Base-by-base conservation (phyloP, 345 rosid species). In the Melaleuca alternifolia region DNA sequence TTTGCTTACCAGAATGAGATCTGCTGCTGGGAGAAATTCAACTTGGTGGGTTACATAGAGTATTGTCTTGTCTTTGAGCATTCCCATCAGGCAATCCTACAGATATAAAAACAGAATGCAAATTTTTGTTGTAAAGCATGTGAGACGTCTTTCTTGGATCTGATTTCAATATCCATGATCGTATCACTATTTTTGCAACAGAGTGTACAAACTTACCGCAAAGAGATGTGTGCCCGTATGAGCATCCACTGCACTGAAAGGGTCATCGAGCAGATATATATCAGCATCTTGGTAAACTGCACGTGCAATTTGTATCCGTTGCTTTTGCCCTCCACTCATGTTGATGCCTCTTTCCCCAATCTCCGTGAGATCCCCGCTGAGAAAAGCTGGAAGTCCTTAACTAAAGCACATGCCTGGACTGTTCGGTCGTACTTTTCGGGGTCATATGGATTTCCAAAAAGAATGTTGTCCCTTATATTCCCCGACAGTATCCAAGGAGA, bases 241-340 rank as follows among this genome's bases (percentile, higher is more conserved):
- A 88, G 98, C 99, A 92, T 97, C 99, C 76, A 97, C 99, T 0
- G 98, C 98, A 56, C 99, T 97, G 93, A 97, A 97, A 83, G 98
- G 99, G 84, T 97, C 99, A 87, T 97, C 99, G 0, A 97, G 94
- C 24, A 97, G 90, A 91, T 96, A 97, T 53, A 97, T 91, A 84
- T 97, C 99, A 56, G 99, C 98, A 88, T 97, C 94, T 83, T 97
- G 97, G 89, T 97, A 97, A 87, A 93, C 95, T 28, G 99, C 98
- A 30, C 98, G 95, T 84, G 99, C 98, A 89, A 97, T 93, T 84
- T 97, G 99, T 88, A 96, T 95, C 90, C 99, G 92, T 89, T 97
- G 99, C 88, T 97, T 97, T 89, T 97, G 98, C 88, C 99, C 99
- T 41, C 99, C 99, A 86, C 99, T 97, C 99, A 97, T 94, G 89